Evolutionary conservation across 371 early-diverging fungal species (phyloP), one percentile per base, ranked within the genome.

Genomic region (Mucor velutinosus): DNA sequence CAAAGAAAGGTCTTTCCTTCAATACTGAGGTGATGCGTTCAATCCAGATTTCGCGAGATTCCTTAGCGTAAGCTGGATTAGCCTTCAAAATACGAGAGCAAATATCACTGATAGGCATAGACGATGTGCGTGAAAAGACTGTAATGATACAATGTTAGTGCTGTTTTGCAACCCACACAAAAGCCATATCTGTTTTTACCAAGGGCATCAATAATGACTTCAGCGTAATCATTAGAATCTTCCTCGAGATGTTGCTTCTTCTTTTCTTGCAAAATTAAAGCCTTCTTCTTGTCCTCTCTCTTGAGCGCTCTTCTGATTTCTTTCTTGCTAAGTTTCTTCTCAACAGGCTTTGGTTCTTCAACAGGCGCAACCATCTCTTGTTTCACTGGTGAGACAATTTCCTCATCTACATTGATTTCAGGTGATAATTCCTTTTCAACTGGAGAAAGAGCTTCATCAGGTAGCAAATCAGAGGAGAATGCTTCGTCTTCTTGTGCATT

Each of bases 101-200:
- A 62, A 84, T 84, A 17, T 84, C 84, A 45, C 82, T 81, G 23
- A 81, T 67, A 0, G 82, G 76, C 82, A 82, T 82, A 1, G 82
- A 82, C 1, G 82, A 82, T 62, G 78, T 78, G 32, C 79, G 74
- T 19, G 82, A 82, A 64, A 79, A 79, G 1, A 82, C 82, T 82
- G 43, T 27, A 51, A 37, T 61, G 4, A 53, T 55, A 14, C n/a
- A 23, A 47, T 32, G 49, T 19, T 47, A 43, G 14, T 12, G 14
- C 33, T 27, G 14, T 27, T 33, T 19, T 6, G 19, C 19, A 0
- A 25, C 23, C 3, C 4, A 12, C 4, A 23, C 21, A 21, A 21
- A 23, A 23, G 25, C 3, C 23, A 23, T 11, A 10, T 12, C 21
- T 4, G 8, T 8, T 27, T 30, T 76, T 77, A 81, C 81, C 84